Conservation (phyloP, 2,329 filamentous ascomycete genomes). For the Calonectria hawksworthii region DNA sequence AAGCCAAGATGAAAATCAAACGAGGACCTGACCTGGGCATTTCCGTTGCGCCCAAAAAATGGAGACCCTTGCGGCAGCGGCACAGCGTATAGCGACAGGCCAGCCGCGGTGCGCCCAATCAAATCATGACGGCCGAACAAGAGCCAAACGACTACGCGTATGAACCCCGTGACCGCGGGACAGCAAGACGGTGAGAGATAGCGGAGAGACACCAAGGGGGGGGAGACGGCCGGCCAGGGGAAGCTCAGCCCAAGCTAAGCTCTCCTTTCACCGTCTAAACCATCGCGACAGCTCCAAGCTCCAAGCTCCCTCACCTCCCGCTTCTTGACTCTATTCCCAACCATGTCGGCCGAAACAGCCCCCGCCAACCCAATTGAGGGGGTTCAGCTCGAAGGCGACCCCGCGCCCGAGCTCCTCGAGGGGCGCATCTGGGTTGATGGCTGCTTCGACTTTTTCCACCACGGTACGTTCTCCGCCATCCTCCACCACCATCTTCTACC, state of each 20-base stretch:
- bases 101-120: background rate
- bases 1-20: background rate
- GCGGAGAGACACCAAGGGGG: background rate
- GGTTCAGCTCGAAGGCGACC: conserved; percentile 56
- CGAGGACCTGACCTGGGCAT: background rate
- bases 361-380: conserved; percentile 44
- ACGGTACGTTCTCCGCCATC: conserved; percentile 70
- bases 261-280: background rate
- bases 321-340: no score
- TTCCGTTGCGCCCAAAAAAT: background rate
- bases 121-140: background rate
- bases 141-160: background rate
- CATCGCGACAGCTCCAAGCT: background rate
- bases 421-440: conserved; percentile 97
- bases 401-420: conserved; percentile 69
- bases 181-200: background rate
- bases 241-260: background rate
- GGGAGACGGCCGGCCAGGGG: background rate
- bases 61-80: background rate
- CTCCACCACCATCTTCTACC: conserved; percentile 30
- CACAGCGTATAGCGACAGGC: background rate
- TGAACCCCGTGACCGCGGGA: background rate
- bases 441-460: conserved; percentile 99
- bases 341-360: conserved; percentile 37
- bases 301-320: no score